phyloP scores from a whole-genome alignment of 257 asterid species.

The Solanum appendiculatum region DNA sequence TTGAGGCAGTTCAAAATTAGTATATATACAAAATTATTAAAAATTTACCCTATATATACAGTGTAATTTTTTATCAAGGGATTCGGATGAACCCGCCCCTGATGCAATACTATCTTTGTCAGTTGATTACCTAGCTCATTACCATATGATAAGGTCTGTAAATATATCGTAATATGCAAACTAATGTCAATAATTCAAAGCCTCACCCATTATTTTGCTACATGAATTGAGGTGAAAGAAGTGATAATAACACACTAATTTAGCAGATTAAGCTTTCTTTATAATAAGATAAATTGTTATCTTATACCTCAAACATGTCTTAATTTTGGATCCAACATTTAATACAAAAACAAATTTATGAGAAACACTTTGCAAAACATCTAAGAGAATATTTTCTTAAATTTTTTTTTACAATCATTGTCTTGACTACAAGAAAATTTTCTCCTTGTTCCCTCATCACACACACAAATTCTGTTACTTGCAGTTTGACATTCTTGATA shows the following conservation, averaged over 20 bases:
- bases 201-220: neutral
- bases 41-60: too few relatives aligned
- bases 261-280: too few relatives aligned
- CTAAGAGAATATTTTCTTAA: neutral
- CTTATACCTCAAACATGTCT: neutral
- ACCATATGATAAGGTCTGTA: too few relatives aligned
- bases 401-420: neutral
- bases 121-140: too few relatives aligned
- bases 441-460: neutral
- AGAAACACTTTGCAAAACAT: neutral
- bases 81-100: too few relatives aligned
- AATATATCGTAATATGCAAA: too few relatives aligned
- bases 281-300: too few relatives aligned
- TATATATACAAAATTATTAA: neutral
- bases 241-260: neutral
- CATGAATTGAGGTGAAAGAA: neutral
- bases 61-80: too few relatives aligned
- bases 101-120: too few relatives aligned
- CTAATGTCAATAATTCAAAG: too few relatives aligned
- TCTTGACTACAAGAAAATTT: neutral
- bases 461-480: neutral
- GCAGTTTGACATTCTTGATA: neutral
- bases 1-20: neutral
- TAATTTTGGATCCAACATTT: neutral
- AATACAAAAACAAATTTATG: too few relatives aligned